phyloP scores from a whole-genome alignment of 1,284 basidiomycete species.

The Cryptococcus sp. region DNA sequence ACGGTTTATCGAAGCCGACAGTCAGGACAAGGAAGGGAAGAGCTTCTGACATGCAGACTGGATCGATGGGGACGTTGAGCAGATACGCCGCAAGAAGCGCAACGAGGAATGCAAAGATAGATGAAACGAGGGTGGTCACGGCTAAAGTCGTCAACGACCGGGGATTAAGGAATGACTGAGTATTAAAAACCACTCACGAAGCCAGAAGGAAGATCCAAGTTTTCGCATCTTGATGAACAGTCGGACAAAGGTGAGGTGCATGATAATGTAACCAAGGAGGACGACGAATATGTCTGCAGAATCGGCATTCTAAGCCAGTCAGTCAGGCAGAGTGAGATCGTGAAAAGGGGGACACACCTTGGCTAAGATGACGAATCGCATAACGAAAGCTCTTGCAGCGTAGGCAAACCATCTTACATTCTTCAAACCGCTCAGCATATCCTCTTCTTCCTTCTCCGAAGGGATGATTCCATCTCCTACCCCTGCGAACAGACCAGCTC shows the following conservation, averaged over 20 bases:
- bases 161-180: background rate
- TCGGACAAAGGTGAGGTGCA: slow-evolving; percentile 93
- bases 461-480: slow-evolving; percentile 20
- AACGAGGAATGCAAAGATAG: slow-evolving; percentile 81
- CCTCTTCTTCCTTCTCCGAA: slow-evolving; percentile 40
- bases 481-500: slow-evolving; percentile 33
- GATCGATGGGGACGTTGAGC: slow-evolving; percentile 82
- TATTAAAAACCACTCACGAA: slow-evolving; percentile 49
- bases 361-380: slow-evolving; percentile 80
- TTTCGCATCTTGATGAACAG: slow-evolving; percentile 80
- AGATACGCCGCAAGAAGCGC: slow-evolving; percentile 79
- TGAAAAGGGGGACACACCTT: slow-evolving; percentile 55
- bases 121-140: slow-evolving; percentile 74
- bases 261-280: slow-evolving; percentile 88
- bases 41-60: slow-evolving; percentile 87
- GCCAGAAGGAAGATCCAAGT: slow-evolving; percentile 83
- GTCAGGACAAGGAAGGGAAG: slow-evolving; percentile 97
- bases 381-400: slow-evolving; percentile 69
- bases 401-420: slow-evolving; percentile 81
- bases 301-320: slow-evolving; percentile 68
- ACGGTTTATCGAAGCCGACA: slow-evolving; percentile 96
- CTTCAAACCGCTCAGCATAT: slow-evolving; percentile 62
- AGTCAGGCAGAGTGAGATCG: slow-evolving; percentile 9
- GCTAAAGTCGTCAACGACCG: slow-evolving; percentile 46
- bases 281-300: slow-evolving; percentile 94